Evolutionary conservation across 345 rosid genomes (phyloP), one percentile per base, ranked within the genome.

Genomic region (Odontarrhena argentea): DNA sequence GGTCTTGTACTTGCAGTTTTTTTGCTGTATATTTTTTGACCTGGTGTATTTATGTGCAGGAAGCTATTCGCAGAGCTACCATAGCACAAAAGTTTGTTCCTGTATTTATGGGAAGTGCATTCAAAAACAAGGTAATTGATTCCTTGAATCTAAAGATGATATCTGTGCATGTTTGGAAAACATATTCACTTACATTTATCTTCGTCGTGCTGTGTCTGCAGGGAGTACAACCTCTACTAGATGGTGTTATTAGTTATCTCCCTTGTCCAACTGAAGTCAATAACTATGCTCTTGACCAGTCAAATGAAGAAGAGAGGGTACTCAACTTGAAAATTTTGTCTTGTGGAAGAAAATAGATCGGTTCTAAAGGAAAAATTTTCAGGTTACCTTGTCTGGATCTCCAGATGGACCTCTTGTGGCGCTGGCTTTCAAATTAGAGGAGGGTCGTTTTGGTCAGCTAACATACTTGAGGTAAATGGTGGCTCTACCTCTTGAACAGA

Each of bases 401-500:
- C 97, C 97, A 26, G 92, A 94, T 78, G 97, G 97, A 74, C 96
- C 96, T 45, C 91, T 94, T 22, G 99, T 94, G 63, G 99, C 96
- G 6, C 77, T 94, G 81, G 99, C 99, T 75, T 94, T 94, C 75
- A 94, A 94, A 83, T 69, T 94, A 69, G 99, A 94, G 78, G 97
- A 94, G 79, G 99, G 99, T 55, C 88, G 97, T 59, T 91, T 88
- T 74, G 96, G 97, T 64, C 97, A 94, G 77, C 77, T 91, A 66
- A 94, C 99, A 70, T 94, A 83, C 75, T 75, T 94, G 37, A 87
- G 99, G 99, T 86, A 63, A 56, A 37, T 35, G 36, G 32, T 63
- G 56, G 41, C 11, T 67, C 43, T 9, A 22, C 41, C 36, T 48
- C 25, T 68, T 55, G 6, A 32, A 25, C 22, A 43, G 11, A 7